Evolutionary conservation across 352 stramenopile genomes (phyloP), one percentile per base, ranked within the genome.

Genomic region (Aphanomyces euteiches): DNA sequence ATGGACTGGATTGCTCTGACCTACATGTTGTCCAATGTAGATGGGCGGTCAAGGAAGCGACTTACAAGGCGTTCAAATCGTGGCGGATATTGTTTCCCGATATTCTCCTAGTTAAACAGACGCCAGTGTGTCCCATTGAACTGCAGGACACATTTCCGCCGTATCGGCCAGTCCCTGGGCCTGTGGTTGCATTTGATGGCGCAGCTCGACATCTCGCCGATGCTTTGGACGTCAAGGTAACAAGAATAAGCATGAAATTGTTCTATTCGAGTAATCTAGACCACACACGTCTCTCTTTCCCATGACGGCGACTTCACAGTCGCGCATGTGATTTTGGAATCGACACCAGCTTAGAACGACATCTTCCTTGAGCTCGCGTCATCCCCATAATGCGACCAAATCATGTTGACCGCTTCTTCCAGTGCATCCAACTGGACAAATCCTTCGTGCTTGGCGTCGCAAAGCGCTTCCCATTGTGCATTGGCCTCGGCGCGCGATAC

Each of bases 261-360:
- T 28, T 28, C 28, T 28, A 28, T 28, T 28, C 28, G 28, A 28
- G 28, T 28, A 28, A 28, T 28, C 28, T 67, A 92, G 81, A 80
- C 83, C 0, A 57, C 82, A 10, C 79, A 85, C 50, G 84, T 93
- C 37, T 92, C 85, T 47, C 75, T 95, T 38, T 92, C 85, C 8
- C 87, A 95, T 53, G 87, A 95, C 65, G 77, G 81, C n/a, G 80
- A 93, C 73, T 92, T 92, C 74, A 86, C 87, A 10, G 66, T 92
- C 40, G 87, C 87, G 5, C 89, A 89, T 58, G 87, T 95, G 48
- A 71, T 95, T 19, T 73, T 95, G 8, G 47, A 72, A 10, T 73
- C 45, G 19, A 59, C 21, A 21, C 38, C 38, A 47, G 37, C 34
- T 72, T 75, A 88, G 47, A 87, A 88, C 4, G 78, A 88, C 50